Evolutionary conservation across 2,329 filamentous ascomycete genomes (phyloP).

Genomic region (Pseudopithomyces maydicus): DNA sequence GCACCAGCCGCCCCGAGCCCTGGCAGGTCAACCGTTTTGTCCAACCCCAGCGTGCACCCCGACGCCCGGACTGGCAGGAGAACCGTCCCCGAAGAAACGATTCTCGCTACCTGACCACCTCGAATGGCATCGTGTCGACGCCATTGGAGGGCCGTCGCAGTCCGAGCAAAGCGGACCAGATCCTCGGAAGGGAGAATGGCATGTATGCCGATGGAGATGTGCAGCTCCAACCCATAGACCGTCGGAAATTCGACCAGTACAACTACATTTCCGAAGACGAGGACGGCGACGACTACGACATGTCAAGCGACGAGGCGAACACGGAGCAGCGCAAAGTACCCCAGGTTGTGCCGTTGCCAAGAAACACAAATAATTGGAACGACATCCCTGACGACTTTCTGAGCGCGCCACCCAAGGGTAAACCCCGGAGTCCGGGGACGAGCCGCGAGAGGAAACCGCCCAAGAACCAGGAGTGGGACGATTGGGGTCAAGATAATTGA

Average conservation of each 20-base stretch:
- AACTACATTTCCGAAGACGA: constrained; percentile 44
- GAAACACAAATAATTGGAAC: constrained; percentile 51
- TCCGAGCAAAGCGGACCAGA: constrained; percentile 48
- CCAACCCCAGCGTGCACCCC: constrained; percentile 33
- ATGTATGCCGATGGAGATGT: constrained; percentile 45
- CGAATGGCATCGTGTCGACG: constrained; percentile 36
- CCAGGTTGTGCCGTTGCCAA: constrained; percentile 9
- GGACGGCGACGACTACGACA: constrained; percentile 45
- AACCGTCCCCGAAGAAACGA: constrained; percentile 30
- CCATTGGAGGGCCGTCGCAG: constrained; percentile 42
- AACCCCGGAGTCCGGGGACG: constrained; percentile 21
- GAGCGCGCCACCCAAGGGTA: constrained; percentile 32
- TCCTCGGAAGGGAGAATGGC: constrained; percentile 45
- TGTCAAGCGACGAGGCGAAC: constrained; percentile 37
- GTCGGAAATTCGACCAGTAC: constrained; percentile 42
- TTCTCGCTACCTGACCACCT: constrained; percentile 41
- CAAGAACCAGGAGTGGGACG: constrained; percentile 38
- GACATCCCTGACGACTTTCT: constrained; percentile 55
- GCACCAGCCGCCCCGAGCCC: constrained; percentile 32
- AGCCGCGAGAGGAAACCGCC: constrained; percentile 33
- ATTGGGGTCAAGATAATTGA: constrained; percentile 29
- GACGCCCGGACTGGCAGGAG: constrained; percentile 39
- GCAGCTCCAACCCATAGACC: constrained; percentile 49
- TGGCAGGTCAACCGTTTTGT: constrained; percentile 36
- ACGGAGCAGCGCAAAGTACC: constrained; percentile 23